These are phyloP conservation scores for Thermothelomyces thermophilus DNA, from an alignment of 2,329 filamentous ascomycete genomes.

Conservation along the genomic window DNA sequence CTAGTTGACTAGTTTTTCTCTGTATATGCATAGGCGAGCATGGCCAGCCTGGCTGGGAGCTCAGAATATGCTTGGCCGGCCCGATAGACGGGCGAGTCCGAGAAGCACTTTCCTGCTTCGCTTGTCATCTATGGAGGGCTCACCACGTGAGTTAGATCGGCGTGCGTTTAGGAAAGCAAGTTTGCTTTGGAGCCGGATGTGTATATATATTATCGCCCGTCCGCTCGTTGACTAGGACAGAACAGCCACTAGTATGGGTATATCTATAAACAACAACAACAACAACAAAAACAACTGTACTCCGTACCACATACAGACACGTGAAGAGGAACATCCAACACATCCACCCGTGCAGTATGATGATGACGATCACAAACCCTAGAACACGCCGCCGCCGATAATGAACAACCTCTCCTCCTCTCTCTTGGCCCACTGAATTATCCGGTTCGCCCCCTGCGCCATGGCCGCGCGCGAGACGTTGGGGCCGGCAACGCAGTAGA, in stretches of 20 bases:
- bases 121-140: too few relatives aligned
- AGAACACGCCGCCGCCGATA: constrained; percentile 89
- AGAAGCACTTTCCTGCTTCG: too few relatives aligned
- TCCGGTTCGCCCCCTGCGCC: constrained; percentile 78
- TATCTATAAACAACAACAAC: background rate
- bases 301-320: too few relatives aligned
- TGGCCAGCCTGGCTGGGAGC: too few relatives aligned
- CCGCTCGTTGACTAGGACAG: background rate
- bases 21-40: too few relatives aligned
- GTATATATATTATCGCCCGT: background rate
- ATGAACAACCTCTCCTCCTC: constrained; percentile 96
- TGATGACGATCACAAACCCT: background rate
- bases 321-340: background rate
- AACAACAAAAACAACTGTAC: too few relatives aligned
- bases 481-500: constrained; percentile 89
- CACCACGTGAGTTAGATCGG: too few relatives aligned
- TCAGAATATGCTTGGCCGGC: too few relatives aligned
- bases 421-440: constrained; percentile 83
- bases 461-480: constrained; percentile 58
- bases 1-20: too few relatives aligned
- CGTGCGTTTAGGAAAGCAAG: too few relatives aligned
- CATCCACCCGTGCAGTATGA: background rate
- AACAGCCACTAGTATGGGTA: constrained; percentile 4
- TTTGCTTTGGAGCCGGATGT: too few relatives aligned
- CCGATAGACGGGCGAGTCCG: too few relatives aligned